A percentile compares a stretch with the other conserved stretches of the same genome.
These are phyloP conservation scores for Verticillium longisporum DNA, from an alignment of 2,329 filamentous ascomycete species.

Conservation along the genomic window DNA sequence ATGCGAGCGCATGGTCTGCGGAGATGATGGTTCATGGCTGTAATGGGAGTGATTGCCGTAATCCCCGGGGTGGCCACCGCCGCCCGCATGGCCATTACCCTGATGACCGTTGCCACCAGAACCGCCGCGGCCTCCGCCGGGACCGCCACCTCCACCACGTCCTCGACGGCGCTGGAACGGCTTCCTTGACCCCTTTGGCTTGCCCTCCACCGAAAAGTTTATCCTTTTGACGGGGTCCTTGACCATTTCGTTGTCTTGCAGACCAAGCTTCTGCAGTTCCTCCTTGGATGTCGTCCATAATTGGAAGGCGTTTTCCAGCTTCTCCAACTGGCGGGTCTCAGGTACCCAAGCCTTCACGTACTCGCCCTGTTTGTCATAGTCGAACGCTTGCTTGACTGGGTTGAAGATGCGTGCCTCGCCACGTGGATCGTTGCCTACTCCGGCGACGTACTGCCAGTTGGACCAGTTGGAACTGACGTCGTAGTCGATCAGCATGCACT, in stretches of 20 bases:
- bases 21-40: background rate
- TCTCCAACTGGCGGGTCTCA: conserved; percentile 52
- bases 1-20: background rate
- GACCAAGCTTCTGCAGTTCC: conserved; percentile 47
- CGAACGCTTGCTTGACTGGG: conserved; percentile 71
- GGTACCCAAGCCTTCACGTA: conserved; percentile 71
- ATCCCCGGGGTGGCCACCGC: background rate
- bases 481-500: conserved; percentile 67
- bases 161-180: conserved; percentile 22
- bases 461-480: conserved; percentile 73
- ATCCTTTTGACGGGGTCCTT: conserved; percentile 61
- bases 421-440: conserved; percentile 73
- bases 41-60: background rate
- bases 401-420: conserved; percentile 71
- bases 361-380: conserved; percentile 64
- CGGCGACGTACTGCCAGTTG: conserved; percentile 77
- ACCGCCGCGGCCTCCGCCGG: background rate
- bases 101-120: background rate
- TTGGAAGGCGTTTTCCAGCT: conserved; percentile 59
- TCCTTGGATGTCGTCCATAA: conserved; percentile 56
- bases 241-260: conserved; percentile 57
- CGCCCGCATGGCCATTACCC: background rate
- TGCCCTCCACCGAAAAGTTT: conserved; percentile 52
- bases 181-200: conserved; percentile 29
- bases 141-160: conserved; percentile 5